These are phyloP conservation scores for Metarhizium robertsii DNA, from an alignment of 2,329 filamentous ascomycete genomes.

Conservation along the genomic window DNA sequence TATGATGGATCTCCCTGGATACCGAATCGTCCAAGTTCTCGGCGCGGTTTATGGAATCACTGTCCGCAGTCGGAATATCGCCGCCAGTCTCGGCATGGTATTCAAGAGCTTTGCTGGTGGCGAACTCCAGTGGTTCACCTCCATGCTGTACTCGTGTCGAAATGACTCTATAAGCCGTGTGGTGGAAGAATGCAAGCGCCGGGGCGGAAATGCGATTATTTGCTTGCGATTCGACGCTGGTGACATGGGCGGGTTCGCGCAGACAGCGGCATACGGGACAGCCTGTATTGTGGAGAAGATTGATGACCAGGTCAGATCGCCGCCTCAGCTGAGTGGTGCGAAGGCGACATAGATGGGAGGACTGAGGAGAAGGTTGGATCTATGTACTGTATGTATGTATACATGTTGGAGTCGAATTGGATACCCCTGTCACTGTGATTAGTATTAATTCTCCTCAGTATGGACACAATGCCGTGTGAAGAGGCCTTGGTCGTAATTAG, in stretches of 20 bases:
- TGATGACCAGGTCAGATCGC: conserved; percentile 22
- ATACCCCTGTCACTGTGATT: too few relatives aligned
- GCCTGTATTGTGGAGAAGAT: conserved; percentile 49
- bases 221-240: conserved; percentile 48
- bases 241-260: conserved; percentile 45
- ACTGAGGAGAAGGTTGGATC: too few relatives aligned
- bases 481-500: too few relatives aligned
- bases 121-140: conserved; percentile 50
- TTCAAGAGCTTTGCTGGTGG: conserved; percentile 49
- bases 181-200: conserved; percentile 45
- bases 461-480: too few relatives aligned
- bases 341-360: not conserved
- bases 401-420: not conserved
- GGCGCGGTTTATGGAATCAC: conserved; percentile 50
- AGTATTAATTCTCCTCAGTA: too few relatives aligned
- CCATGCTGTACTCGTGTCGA: conserved; percentile 47
- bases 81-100: conserved; percentile 44
- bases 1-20: conserved; percentile 55
- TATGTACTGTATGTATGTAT: not conserved
- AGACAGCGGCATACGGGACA: conserved; percentile 52
- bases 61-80: conserved; percentile 49
- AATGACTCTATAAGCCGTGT: conserved; percentile 48
- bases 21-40: conserved; percentile 46
- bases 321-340: conserved; percentile 15
- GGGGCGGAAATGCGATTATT: conserved; percentile 52